Evolutionary conservation across 2,329 filamentous ascomycete genomes (phyloP), one percentile per base, ranked within the genome.

Genomic region (Lachnellula subtilissima): DNA sequence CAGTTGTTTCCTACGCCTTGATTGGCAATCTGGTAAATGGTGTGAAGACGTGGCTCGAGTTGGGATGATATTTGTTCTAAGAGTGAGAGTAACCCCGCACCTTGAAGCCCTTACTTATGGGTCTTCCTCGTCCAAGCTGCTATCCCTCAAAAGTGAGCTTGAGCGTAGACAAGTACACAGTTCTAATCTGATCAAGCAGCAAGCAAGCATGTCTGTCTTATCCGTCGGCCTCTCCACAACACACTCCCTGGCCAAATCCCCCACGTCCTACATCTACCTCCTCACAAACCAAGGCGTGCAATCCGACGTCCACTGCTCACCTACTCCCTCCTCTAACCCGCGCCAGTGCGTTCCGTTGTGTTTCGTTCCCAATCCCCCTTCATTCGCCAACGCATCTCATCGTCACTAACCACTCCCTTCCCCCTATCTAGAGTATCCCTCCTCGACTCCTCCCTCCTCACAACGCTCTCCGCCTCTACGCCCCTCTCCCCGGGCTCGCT

Each of bases 401-500:
- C 28, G 1, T 32, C 28, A 32, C 28, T 32, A 32, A 32, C 9
- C 28, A 32, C 9, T 9, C 28, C 28, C 7, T 9, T 4, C 8
- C 28, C 9, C 28, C 28, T 4, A 22, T 4, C 28, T 9, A 32
- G 28, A 45, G 42, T 53, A 17, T 37, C 32, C 25, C 19, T 53
- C 51, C 15, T 58, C 39, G 51, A 50, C 47, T 56, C 58, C 28
- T 54, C 56, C 23, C 51, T 60, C 23, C 56, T 63, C 43, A 47
- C 48, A n/a, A 23, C 50, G 12, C 55, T 61, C 28, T n/a, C 54
- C 14, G 49, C 48, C 3, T 42, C 54, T 28, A 56, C 54, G 35
- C 17, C 39, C 3, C 39, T 63, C 43, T 39, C 48, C 6, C 58
- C 63, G 0, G 64, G 65, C 6, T 22, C 56, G 2, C 52, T 67